Evolutionary conservation across 2,329 filamentous ascomycete genomes (phyloP), one percentile per base, ranked within the genome.

Genomic region (Ascochyta pisi): DNA sequence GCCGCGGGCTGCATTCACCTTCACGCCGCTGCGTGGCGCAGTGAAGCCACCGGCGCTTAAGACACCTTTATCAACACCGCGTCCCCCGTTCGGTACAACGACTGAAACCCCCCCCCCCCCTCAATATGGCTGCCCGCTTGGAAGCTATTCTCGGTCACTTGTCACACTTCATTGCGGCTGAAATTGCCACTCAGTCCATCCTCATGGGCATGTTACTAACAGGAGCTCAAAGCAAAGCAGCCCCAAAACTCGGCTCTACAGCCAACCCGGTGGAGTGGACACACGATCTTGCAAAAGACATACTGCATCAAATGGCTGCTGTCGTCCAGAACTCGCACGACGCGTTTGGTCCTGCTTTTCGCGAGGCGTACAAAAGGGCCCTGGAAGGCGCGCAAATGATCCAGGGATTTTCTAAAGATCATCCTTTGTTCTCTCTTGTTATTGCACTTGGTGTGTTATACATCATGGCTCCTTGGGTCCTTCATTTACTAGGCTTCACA

Each of bases 401-500:
- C 19, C 45, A 67, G 27, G 61, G 62, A 12, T 73, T 74, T 34
- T 62, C 66, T 4, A 51, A 58, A 19, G 58, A 71, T n/a, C 69
- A 73, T 43, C 70, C 69, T 0, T 53, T 68, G 5, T 62, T 65
- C 39, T 60, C 55, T 39, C 71, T 64, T 0, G 58, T 73, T 13
- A 57, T 73, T 46, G 69, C 71, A 1, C 29, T 73, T 10, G 70
- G 71, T 16, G 65, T 74, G 13, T 50, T 73, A 19, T 60, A 55
- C 9, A 12, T 68, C 9, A 34, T 73, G 8, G 62, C 63, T 12
- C 70, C 71, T 4, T 65, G 58, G 60, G 52, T 64, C 12, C 42
- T 72, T 6, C 64, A 67, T 39, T 63, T 62, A 37, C 56, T 74
- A n/a, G 70, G 71, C 4, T 73, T 75, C 44, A 65, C 46, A 0